phyloP scores from a whole-genome alignment of 768 basidiomycete genomes.

The Ephemerocybe angulata region DNA sequence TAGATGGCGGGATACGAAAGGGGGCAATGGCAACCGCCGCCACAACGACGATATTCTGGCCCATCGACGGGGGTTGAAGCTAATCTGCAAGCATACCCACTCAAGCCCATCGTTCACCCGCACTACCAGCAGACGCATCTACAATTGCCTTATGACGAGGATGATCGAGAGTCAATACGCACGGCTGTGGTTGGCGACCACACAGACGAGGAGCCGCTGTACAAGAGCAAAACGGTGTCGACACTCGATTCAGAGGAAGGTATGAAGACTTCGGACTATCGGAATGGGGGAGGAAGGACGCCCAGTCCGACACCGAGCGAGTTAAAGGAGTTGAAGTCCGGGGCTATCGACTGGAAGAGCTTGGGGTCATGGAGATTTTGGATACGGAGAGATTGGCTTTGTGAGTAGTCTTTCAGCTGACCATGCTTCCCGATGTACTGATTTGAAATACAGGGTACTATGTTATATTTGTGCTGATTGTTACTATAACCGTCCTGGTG shows the following conservation, averaged over 20 bases:
- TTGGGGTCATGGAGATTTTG: slow-evolving; percentile 47
- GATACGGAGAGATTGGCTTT: slow-evolving; percentile 52
- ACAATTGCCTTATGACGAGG: no score
- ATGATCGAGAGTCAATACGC: background rate
- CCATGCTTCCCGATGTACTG: background rate
- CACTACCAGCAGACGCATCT: background rate
- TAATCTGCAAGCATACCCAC: background rate
- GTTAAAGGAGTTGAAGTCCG: slow-evolving; percentile 37
- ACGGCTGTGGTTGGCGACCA: background rate
- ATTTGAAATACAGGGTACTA: slow-evolving; percentile 42
- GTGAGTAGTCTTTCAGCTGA: slow-evolving; percentile 34
- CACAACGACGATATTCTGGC: no score
- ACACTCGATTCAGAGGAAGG: no score
- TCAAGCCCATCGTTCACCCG: background rate
- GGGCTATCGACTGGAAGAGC: slow-evolving; percentile 44
- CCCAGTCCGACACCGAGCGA: slow-evolving; percentile 69
- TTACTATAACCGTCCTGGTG: slow-evolving; percentile 50
- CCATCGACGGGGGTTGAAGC: background rate
- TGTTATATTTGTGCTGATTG: slow-evolving; percentile 41
- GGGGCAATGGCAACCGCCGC: no score
- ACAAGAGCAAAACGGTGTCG: background rate
- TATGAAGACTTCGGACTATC: slow-evolving; percentile 7
- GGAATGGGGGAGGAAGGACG: slow-evolving; percentile 30
- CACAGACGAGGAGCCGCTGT: background rate
- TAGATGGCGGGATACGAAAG: no score